Evolutionary conservation across 2,329 filamentous ascomycete species (phyloP), one percentile per base, ranked within the genome.

Genomic region (Didymella glomerata): DNA sequence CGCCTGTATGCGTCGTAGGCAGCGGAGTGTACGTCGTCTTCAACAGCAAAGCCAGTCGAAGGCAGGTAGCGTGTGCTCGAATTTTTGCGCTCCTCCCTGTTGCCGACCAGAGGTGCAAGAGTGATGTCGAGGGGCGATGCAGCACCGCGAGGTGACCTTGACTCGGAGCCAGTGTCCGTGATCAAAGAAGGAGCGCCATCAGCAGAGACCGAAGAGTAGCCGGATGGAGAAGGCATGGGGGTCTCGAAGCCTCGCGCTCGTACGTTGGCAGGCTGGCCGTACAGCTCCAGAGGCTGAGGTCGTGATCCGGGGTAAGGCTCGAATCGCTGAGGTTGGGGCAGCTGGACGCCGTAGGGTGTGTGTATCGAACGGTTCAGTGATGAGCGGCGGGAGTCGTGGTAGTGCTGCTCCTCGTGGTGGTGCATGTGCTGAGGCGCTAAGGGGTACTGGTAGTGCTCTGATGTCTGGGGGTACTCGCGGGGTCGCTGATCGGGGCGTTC

Each of bases 131-230:
- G 77, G 16, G 77, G 78, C 3, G 80, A 82, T n/a, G 76, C 74
- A 25, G 77, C 77, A 54, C 78, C 76, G 50, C 78, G 77, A 22
- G 81, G 80, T 46, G 81, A 83, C 48, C 81, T 76, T 3, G 80
- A 78, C 61, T 80, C 76, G 25, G 80, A 82, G 20, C 80, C 81
- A 48, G 73, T 78, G 73, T 95, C 91, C 0, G 90, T 92, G 48
- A 91, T 82, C 62, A 92, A 82, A 1, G 89, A 90, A 7, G 89
- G 89, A 4, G 88, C 86, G 28, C 82, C 81, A 44, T 90, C 88
- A 16, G 84, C 79, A 2, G 89, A 91, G 38, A 84, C 82, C 52
- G 88, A 86, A 2, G 87, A 89, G 65, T 83, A 85, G 50, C 85
- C 82, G 16, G 80, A 82, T 14, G 88, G 88, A 9, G 88, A 90